phyloP scores from a whole-genome alignment of 345 rosid genomes.

The Hevea brasiliensis region DNA sequence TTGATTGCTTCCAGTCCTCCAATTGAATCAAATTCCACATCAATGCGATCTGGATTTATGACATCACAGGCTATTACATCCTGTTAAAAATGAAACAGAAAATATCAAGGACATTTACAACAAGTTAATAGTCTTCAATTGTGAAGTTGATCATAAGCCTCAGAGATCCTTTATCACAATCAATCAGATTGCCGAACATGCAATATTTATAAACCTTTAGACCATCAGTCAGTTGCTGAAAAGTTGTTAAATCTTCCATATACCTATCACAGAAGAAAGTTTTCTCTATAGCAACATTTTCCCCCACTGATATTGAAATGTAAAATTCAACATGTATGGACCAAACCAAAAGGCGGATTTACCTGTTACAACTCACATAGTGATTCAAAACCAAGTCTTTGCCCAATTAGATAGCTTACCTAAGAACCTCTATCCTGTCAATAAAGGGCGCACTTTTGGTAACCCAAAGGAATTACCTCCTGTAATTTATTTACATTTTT shows the following conservation, averaged over 20 bases:
- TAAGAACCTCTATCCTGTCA: not conserved
- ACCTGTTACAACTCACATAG: not conserved
- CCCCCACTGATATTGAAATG: not conserved
- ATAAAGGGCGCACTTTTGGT: not conserved
- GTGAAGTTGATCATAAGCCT: not conserved
- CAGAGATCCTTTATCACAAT: not conserved
- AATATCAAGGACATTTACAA: not conserved
- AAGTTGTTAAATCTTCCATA: not conserved
- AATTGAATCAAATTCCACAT: slow-evolving; percentile 87
- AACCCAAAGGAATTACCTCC: not conserved
- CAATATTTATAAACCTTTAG: not conserved
- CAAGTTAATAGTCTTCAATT: not conserved
- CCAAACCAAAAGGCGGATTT: not conserved
- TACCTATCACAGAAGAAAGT: not conserved
- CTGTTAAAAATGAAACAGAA: slow-evolving; percentile 33
- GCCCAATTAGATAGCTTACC: not conserved
- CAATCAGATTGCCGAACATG: not conserved
- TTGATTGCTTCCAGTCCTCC: slow-evolving; percentile 86
- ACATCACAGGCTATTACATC: slow-evolving; percentile 98
- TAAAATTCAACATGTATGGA: not conserved
- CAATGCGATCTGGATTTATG: slow-evolving; percentile 86
- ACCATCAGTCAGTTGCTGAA: not conserved
- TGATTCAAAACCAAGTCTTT: not conserved
- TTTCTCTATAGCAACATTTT: not conserved
- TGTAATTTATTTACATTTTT: not conserved